These are phyloP conservation scores for Odontarrhena argentea DNA, from an alignment of 345 rosid species.

Conservation along the genomic window DNA sequence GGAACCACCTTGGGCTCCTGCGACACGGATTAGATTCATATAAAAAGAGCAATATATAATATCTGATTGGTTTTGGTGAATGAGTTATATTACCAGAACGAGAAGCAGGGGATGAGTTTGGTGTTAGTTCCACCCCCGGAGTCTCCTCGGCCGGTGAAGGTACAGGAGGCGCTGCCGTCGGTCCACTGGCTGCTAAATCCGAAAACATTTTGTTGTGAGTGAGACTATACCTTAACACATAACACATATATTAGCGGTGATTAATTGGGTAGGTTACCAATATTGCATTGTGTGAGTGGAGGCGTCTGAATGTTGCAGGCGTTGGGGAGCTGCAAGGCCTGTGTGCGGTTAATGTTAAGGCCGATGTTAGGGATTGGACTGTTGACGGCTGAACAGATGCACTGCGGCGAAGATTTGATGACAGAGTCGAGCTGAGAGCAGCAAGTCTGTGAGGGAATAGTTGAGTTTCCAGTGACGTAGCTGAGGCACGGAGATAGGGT, in stretches of 20 bases:
- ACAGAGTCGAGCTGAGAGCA: slow-evolving; percentile 61
- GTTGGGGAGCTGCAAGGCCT: slow-evolving; percentile 63
- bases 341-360: slow-evolving; percentile 63
- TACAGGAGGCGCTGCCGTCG: slow-evolving; percentile 40
- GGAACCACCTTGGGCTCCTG: slow-evolving; percentile 43
- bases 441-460: slow-evolving; percentile 64
- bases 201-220: slow-evolving; percentile 27
- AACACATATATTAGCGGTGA: neutral
- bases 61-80: slow-evolving; percentile 7
- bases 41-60: slow-evolving; percentile 7
- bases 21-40: slow-evolving; percentile 2
- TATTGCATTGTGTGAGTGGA: slow-evolving; percentile 59
- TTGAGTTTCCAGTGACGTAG: slow-evolving; percentile 61
- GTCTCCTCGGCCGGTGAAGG: slow-evolving; percentile 47
- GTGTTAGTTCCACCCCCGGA: slow-evolving; percentile 47
- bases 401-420: slow-evolving; percentile 62
- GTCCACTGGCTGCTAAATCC: slow-evolving; percentile 48
- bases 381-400: slow-evolving; percentile 63
- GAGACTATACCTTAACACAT: slow-evolving; percentile 17
- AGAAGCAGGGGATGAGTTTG: slow-evolving; percentile 43
- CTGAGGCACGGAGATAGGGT: slow-evolving; percentile 60
- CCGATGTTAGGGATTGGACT: slow-evolving; percentile 53
- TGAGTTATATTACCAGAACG: slow-evolving; percentile 50
- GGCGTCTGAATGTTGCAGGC: slow-evolving; percentile 67
- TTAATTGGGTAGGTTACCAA: slow-evolving; percentile 37